Evolutionary conservation across 805 yeast species (phyloP).

Genomic region (Jamesozyma jinghongensis): DNA sequence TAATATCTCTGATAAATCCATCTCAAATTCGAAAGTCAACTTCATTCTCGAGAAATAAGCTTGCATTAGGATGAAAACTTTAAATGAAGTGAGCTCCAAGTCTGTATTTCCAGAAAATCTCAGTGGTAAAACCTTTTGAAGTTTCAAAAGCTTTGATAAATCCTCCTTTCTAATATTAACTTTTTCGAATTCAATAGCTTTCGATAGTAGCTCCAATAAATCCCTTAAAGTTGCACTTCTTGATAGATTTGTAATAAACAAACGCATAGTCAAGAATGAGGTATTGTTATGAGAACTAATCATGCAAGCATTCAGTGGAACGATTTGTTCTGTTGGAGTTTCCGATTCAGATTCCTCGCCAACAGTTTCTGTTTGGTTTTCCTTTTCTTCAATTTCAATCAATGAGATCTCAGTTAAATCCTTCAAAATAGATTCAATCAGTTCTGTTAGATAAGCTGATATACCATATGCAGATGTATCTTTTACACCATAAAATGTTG

Average conservation of each 20-base stretch:
- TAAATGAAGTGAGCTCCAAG: slow-evolving; percentile 46
- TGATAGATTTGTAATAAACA: slow-evolving; percentile 42
- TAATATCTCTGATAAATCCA: slow-evolving; percentile 50
- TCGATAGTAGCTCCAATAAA: slow-evolving; percentile 54
- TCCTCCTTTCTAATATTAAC: slow-evolving; percentile 60
- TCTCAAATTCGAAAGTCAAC: slow-evolving; percentile 51
- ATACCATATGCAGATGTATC: slow-evolving; percentile 58
- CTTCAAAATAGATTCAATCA: slow-evolving; percentile 60
- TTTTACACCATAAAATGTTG: slow-evolving; percentile 77
- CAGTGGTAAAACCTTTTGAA: slow-evolving; percentile 57
- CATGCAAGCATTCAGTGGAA: slow-evolving; percentile 60
- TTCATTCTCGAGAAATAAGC: slow-evolving; percentile 65
- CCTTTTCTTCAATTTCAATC: slow-evolving; percentile 41
- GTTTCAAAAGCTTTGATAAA: slow-evolving; percentile 34
- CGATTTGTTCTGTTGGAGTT: slow-evolving; percentile 34
- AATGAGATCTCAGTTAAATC: slow-evolving; percentile 55
- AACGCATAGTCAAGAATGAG: slow-evolving; percentile 57
- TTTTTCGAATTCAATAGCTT: slow-evolving; percentile 65
- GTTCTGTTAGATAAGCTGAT: slow-evolving; percentile 74
- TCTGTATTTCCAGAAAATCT: slow-evolving; percentile 33
- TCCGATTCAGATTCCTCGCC: slow-evolving; percentile 27
- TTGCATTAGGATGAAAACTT: slow-evolving; percentile 68
- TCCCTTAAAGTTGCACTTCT: slow-evolving; percentile 50
- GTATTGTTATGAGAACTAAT: slow-evolving; percentile 68
- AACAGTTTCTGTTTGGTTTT: slow-evolving; percentile 9